Evolutionary conservation across 176 grass and related monocot species (phyloP).

Genomic region (Oryza brachyantha): DNA sequence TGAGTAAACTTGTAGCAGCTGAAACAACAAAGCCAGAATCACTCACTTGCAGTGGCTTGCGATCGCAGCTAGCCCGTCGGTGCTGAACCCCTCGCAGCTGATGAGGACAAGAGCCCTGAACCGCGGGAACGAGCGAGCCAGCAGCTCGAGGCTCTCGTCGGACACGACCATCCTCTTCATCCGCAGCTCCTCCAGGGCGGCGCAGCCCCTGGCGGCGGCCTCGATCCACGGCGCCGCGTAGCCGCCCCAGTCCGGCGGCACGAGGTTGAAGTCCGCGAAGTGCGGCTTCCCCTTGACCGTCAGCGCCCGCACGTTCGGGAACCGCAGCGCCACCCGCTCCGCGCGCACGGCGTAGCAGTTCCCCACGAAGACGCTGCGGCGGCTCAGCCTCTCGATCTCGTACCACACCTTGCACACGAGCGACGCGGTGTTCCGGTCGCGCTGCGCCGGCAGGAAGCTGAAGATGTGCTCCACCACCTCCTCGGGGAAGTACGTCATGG

Average conservation of each 20-base stretch:
- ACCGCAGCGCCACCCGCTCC: constrained; percentile 36
- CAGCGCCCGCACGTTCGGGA: constrained; percentile 44
- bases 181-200: constrained; percentile 61
- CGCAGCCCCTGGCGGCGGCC: constrained; percentile 28
- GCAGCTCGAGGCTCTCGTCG: constrained; percentile 61
- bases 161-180: constrained; percentile 87
- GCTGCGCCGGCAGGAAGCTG: constrained; percentile 59
- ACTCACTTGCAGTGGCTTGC: constrained; percentile 76
- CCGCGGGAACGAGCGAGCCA: constrained; percentile 57
- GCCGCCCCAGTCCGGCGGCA: constrained; percentile 78
- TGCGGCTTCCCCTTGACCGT: constrained; percentile 82
- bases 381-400: constrained; percentile 65
- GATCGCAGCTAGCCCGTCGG: constrained; percentile 60
- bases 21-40: neutral
- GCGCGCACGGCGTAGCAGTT: constrained; percentile 73
- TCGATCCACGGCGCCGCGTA: constrained; percentile 61
- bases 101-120: constrained; percentile 68
- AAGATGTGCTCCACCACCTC: constrained; percentile 94
- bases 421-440: constrained; percentile 68
- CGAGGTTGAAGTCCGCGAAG: constrained; percentile 76
- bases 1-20: neutral
- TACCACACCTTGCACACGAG: constrained; percentile 82
- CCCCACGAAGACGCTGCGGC: constrained; percentile 53
- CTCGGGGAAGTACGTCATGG: constrained; percentile 85
- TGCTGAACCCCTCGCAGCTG: constrained; percentile 82